phyloP scores from a whole-genome alignment of 2,329 filamentous ascomycete genomes.

The Colletotrichum karsti region DNA sequence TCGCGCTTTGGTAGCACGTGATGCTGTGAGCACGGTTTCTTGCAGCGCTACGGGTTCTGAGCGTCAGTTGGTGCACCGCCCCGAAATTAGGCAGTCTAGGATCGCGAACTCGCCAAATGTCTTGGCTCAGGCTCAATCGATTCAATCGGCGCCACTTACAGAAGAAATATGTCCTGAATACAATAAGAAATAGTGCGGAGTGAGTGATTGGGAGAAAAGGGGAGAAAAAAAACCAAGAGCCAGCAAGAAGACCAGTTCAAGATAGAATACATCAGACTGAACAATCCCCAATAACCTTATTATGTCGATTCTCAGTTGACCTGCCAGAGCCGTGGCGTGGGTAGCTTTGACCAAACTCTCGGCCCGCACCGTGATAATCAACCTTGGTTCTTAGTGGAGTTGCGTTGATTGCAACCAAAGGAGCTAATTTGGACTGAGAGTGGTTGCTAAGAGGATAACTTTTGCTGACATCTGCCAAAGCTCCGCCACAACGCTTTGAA shows the following conservation, averaged over 20 bases:
- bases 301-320: not conserved
- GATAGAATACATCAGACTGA: no score
- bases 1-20: constrained; percentile 21
- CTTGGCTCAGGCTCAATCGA: constrained; percentile 1
- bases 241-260: no score
- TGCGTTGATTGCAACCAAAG: not conserved
- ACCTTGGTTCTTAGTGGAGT: not conserved
- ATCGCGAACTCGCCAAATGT: constrained; percentile 8
- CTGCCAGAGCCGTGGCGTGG: not conserved
- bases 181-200: no score
- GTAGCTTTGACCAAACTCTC: not conserved
- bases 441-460: not conserved
- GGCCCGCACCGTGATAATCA: not conserved
- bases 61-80: constrained; percentile 11
- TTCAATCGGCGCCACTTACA: not conserved
- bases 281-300: no score
- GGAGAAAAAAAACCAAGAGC: no score
- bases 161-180: constrained; percentile 2
- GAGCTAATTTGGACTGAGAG: not conserved
- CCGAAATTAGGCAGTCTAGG: constrained; percentile 4
- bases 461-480: no score
- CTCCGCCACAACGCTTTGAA: no score
- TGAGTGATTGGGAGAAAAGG: no score
- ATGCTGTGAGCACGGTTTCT: not conserved
- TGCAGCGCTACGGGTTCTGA: not conserved